Conservation (phyloP, 805 yeast species). For the Maudiozyma barnettii region DNA sequence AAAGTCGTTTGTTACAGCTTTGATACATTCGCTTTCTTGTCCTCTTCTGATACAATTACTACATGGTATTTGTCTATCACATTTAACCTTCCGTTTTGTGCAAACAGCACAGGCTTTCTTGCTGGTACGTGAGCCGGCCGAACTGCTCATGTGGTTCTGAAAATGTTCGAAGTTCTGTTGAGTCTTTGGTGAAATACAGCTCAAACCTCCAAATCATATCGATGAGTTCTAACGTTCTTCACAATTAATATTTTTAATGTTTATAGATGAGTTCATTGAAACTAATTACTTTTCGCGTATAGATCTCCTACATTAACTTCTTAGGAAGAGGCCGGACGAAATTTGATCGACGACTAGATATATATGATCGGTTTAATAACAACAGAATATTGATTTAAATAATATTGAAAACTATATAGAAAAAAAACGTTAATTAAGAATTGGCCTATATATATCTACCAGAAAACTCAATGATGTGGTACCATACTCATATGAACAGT, state of each 20-base stretch:
- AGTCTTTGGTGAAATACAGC: no score
- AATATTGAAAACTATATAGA: no score
- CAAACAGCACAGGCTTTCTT: constrained; percentile 18
- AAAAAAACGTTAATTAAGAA: neutral
- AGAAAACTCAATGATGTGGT: neutral
- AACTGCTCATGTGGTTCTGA: neutral
- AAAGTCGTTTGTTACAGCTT: constrained; percentile 3
- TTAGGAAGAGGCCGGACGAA: no score
- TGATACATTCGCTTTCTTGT: constrained; percentile 17
- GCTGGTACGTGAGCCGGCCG: neutral
- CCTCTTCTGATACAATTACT: constrained; percentile 25
- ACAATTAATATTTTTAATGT: no score
- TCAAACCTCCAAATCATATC: no score
- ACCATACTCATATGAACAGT: constrained; percentile 47
- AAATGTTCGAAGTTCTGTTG: neutral
- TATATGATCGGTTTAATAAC: no score
- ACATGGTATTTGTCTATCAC: constrained; percentile 29
- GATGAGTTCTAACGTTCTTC: no score
- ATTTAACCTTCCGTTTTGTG: constrained; percentile 24
- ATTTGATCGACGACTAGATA: no score
- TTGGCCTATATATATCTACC: neutral
- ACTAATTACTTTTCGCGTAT: no score
- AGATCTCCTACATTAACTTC: no score
- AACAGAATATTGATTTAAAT: no score
- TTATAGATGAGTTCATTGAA: no score